These are phyloP conservation scores for Tylopilus subfusipes DNA, from an alignment of 768 basidiomycete species.

Conservation along the genomic window DNA sequence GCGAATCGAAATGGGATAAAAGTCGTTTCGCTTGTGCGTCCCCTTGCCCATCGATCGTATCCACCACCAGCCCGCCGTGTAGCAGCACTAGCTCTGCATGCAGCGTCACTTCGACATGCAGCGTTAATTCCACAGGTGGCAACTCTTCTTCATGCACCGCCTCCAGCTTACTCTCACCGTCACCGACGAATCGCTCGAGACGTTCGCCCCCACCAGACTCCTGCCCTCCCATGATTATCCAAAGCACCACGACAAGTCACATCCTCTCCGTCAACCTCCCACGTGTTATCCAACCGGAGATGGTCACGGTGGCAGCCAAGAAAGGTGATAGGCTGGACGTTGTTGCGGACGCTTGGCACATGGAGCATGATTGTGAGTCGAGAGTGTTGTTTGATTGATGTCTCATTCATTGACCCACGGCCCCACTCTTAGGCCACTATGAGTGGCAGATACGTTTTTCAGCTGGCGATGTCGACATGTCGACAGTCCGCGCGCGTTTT, in stretches of 20 bases:
- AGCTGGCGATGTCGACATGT: constrained; percentile 53
- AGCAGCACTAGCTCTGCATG: constrained; percentile 25
- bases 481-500: constrained; percentile 48
- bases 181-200: constrained; percentile 30
- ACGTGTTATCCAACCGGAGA: constrained; percentile 48
- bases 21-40: constrained; percentile 28
- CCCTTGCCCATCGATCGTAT: constrained; percentile 27
- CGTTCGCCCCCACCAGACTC: constrained; percentile 33
- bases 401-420: constrained; percentile 1
- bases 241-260: constrained; percentile 39
- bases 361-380: constrained; percentile 55
- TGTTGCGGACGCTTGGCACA: constrained; percentile 61
- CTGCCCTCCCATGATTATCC: constrained; percentile 44
- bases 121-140: constrained; percentile 12
- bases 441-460: constrained; percentile 59
- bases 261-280: constrained; percentile 50
- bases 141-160: constrained; percentile 15
- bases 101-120: constrained; percentile 25
- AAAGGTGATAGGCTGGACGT: constrained; percentile 55
- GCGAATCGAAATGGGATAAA: constrained; percentile 30
- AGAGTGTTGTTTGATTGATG: not conserved
- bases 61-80: constrained; percentile 21
- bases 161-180: constrained; percentile 19
- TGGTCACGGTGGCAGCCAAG: constrained; percentile 62
- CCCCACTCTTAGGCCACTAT: constrained; percentile 45